Conservation (phyloP, 305 asterid species). For the Fraxinus paxiana region DNA sequence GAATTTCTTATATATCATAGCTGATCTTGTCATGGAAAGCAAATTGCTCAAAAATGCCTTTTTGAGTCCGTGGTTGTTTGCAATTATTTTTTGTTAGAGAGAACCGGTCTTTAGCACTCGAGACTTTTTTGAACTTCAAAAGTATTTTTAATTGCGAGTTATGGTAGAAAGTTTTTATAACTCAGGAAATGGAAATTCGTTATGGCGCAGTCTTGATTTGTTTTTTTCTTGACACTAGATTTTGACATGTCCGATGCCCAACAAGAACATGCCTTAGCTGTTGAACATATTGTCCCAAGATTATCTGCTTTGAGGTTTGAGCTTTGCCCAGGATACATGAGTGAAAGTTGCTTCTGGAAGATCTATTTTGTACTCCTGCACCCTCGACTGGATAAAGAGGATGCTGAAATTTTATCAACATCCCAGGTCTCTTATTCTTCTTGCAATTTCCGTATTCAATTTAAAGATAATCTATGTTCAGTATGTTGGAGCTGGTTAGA, state of each 20-base stretch:
- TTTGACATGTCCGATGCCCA: constrained; percentile 79
- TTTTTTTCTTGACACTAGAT: constrained; percentile 35
- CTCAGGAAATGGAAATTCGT: not conserved
- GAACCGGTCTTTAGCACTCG: constrained; percentile 4
- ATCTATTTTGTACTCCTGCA: constrained; percentile 87
- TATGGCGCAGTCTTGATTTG: constrained; percentile 10
- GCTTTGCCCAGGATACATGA: constrained; percentile 92
- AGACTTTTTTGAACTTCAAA: not conserved
- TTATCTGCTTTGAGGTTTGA: constrained; percentile 83
- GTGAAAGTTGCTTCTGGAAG: constrained; percentile 88
- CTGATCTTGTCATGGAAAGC: not conserved
- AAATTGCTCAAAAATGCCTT: not conserved
- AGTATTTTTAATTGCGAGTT: not conserved
- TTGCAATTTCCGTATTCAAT: not conserved
- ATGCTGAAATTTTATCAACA: constrained; percentile 68
- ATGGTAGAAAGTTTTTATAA: not conserved
- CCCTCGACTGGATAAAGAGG: constrained; percentile 65
- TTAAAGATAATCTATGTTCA: not conserved
- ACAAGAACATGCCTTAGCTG: constrained; percentile 94
- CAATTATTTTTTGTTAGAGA: not conserved
- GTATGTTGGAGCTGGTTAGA: constrained; percentile 2
- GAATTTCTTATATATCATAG: not conserved
- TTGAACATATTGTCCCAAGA: constrained; percentile 70
- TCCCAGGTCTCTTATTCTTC: constrained; percentile 50
- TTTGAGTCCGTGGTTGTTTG: not conserved